Conservation (phyloP, 495 filamentous ascomycete genomes). For the Daldinia caldariorum region DNA sequence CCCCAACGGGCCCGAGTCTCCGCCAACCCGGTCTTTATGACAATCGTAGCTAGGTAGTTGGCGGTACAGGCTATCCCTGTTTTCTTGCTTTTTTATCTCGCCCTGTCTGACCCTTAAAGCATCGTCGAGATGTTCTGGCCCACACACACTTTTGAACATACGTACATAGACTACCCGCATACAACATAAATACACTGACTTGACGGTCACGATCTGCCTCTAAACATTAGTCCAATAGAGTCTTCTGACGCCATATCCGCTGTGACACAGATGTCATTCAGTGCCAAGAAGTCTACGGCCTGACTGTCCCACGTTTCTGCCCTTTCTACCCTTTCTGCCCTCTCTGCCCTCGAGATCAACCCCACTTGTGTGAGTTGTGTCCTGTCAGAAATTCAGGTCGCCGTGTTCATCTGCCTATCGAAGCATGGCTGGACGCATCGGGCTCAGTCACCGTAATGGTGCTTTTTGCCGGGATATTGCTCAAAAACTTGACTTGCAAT, state of each 20-base stretch:
- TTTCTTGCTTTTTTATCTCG: slow-evolving; percentile 37
- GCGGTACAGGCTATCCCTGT: slow-evolving; percentile 38
- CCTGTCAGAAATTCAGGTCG: slow-evolving; percentile 43
- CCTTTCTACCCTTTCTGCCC: slow-evolving; percentile 1
- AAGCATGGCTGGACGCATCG: slow-evolving; percentile 44
- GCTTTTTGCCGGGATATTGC: slow-evolving; percentile 44
- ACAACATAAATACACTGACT: slow-evolving; percentile 34
- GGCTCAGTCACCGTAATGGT: slow-evolving; percentile 39
- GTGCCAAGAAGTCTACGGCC: slow-evolving; percentile 39
- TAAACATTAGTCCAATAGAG: slow-evolving; percentile 39
- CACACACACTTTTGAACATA: slow-evolving; percentile 12
- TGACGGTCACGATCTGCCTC: slow-evolving; percentile 39
- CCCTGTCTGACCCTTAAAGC: slow-evolving; percentile 35
- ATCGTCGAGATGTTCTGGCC: slow-evolving; percentile 29
- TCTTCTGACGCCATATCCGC: slow-evolving; percentile 46
- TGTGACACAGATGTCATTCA: slow-evolving; percentile 32
- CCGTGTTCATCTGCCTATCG: slow-evolving; percentile 38
- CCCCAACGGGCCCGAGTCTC: slow-evolving; percentile 42
- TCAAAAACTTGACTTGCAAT: slow-evolving; percentile 23
- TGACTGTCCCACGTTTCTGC: slow-evolving; percentile 37
- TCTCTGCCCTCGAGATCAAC: slow-evolving; percentile 32
- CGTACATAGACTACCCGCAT: slow-evolving; percentile 39
- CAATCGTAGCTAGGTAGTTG: slow-evolving; percentile 36
- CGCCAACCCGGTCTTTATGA: slow-evolving; percentile 42
- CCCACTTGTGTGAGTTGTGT: slow-evolving; percentile 39